Percentiles rank a stretch among this genome's conserved stretches.
Evolutionary conservation across 2,329 filamentous ascomycete genomes (phyloP).

Genomic region (Nakataea oryzae): DNA sequence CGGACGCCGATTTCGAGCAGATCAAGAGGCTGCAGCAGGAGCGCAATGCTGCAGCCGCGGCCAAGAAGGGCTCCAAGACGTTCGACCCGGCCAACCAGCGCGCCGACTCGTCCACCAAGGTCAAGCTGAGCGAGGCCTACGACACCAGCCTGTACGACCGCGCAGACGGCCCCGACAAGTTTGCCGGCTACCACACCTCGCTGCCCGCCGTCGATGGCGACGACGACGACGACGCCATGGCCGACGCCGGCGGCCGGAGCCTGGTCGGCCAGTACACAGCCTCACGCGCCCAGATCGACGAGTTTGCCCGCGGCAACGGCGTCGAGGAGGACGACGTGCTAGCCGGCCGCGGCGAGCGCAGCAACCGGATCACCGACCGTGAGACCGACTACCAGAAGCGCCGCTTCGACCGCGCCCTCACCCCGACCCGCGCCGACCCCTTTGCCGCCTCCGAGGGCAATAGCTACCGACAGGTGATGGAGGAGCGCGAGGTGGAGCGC

Average conservation of each 20-base stretch:
- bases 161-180: constrained; percentile 63
- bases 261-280: constrained; percentile 95
- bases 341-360: constrained; percentile 71
- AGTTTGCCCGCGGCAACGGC: constrained; percentile 75
- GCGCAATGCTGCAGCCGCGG: constrained; percentile 71
- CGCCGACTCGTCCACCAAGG: constrained; percentile 76
- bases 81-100: constrained; percentile 74
- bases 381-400: constrained; percentile 98
- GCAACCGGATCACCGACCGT: constrained; percentile 80
- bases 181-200: constrained; percentile 81
- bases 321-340: constrained; percentile 90
- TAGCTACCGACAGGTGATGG: constrained; percentile 87
- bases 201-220: constrained; percentile 72
- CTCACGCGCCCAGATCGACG: constrained; percentile 82
- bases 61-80: constrained; percentile 72
- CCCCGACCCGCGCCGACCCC: constrained; percentile 75
- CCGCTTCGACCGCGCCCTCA: constrained; percentile 78
- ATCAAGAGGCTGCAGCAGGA: constrained; percentile 84
- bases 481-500: constrained; percentile 76
- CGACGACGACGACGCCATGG: constrained; percentile 71
- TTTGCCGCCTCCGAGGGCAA: constrained; percentile 68
- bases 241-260: constrained; percentile 59
- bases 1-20: constrained; percentile 76
- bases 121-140: constrained; percentile 79
- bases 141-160: constrained; percentile 82